These are phyloP conservation scores for Sonneratia caseolaris DNA, from an alignment of 345 rosid species.

Conservation along the genomic window DNA sequence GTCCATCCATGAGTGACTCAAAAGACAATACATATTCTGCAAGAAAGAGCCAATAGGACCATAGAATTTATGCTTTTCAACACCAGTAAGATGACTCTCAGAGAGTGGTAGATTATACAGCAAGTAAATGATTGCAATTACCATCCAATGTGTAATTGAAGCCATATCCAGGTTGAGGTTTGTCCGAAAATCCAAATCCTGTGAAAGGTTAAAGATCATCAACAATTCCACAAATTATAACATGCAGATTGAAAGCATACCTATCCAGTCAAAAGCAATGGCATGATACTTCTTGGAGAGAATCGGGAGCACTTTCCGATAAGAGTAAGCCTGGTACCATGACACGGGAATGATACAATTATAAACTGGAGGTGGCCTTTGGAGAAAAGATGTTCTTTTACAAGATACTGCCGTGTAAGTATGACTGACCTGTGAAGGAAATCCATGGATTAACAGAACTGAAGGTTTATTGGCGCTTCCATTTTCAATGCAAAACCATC, in stretches of 20 bases:
- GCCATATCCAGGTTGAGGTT: conserved; percentile 91
- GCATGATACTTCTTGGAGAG: conserved; percentile 70
- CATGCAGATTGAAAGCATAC: conserved; percentile 18
- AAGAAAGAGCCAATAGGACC: conserved; percentile 8
- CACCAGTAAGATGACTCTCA: too few relatives aligned
- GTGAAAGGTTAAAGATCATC: conserved; percentile 1
- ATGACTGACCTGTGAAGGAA: conserved; percentile 73
- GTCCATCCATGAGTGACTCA: conserved; percentile 57
- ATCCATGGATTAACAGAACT: conserved; percentile 73
- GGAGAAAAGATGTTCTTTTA: not conserved
- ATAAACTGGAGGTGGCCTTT: not conserved
- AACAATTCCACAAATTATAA: not conserved
- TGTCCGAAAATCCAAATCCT: conserved; percentile 98
- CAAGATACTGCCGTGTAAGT: not conserved
- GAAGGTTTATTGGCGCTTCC: conserved; percentile 52
- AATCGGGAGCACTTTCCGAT: conserved; percentile 61
- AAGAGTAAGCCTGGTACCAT: conserved; percentile 69
- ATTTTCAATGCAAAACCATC: conserved; percentile 88
- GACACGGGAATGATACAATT: not conserved
- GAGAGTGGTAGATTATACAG: too few relatives aligned
- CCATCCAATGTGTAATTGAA: conserved; percentile 78
- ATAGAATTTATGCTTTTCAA: not conserved
- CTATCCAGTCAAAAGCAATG: conserved; percentile 88
- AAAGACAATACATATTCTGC: conserved; percentile 75
- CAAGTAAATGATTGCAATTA: conserved; percentile 15